Evolutionary conservation across 2,329 filamentous ascomycete species (phyloP), one percentile per base, ranked within the genome.

Genomic region (Aspergillus japonicus): DNA sequence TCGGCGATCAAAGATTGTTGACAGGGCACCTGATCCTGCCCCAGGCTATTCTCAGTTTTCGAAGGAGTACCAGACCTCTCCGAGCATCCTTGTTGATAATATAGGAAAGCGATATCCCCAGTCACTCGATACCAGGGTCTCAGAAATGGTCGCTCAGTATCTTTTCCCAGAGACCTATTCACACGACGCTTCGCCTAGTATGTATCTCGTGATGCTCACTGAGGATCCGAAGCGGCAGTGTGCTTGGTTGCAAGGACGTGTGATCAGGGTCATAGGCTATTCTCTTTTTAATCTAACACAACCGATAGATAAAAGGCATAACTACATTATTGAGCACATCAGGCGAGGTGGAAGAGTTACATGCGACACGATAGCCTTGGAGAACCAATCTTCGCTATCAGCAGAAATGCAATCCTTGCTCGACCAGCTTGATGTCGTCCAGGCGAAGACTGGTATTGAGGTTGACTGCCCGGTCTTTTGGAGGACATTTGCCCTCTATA

Each of bases 201-300:
- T 91, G 12, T 93, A 89, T 69, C 79, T 92, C 0, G 87, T 88
- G 0, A 80, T 88, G 23, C 72, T 92, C 0, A 75, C 87, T 10
- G 86, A 89, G 63, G 82, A 81, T 58, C 81, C 82, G 19, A 68
- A 72, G n/a, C 80, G 81, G 31, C 80, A 80, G 48, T 87, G 81
- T 66, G 83, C 84, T 16, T 88, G 86, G 85, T 78, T 81, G 56
- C 76, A 82, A 59, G 84, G 84, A 57, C 78, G 76, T 26, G 57
- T 69, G 7, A 75, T 85, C 33, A 78, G 86, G 14, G 77, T 77
- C 50, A 64, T 87, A 23, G 85, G 82, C 1, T 89, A 87, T 67
- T 82, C 83, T 0, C 63, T 84, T 7, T 69, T 85, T 21, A 80
- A 81, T 58, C 26, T 74, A 4, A 71, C 73, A 4, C 63, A 70